Conservation (phyloP, 2,329 filamentous ascomycete genomes). For the Arthroderma sp. region DNA sequence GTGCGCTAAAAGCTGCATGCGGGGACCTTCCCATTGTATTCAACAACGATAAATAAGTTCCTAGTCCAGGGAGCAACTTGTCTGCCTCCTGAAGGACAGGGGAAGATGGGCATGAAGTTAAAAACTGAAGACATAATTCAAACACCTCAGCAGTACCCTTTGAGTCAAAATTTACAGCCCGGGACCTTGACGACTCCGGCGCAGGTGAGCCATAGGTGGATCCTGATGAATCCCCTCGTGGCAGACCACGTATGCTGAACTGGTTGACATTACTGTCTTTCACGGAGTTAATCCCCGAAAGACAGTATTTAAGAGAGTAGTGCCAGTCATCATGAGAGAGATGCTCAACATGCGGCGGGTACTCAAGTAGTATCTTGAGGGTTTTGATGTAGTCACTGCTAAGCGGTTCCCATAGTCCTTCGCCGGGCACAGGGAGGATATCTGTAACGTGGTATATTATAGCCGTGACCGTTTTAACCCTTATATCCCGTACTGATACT, state of each 20-base stretch:
- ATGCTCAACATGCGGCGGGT: constrained; percentile 68
- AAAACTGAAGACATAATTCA: constrained; percentile 51
- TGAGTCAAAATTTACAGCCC: constrained; percentile 8
- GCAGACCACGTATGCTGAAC: constrained; percentile 19
- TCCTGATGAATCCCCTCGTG: constrained; percentile 17
- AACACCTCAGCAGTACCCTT: constrained; percentile 38
- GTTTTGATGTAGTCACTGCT: constrained; percentile 66
- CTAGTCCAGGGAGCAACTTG: constrained; percentile 42
- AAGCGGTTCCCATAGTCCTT: constrained; percentile 55
- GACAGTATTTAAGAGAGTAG: constrained; percentile 55
- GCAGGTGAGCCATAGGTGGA: constrained; percentile 19
- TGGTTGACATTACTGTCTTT: constrained; percentile 18
- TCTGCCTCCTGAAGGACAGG: constrained; percentile 47
- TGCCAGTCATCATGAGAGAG: constrained; percentile 58
- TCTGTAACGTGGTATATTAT: constrained; percentile 73
- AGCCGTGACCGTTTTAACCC: constrained; percentile 62
- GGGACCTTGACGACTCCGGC: constrained; percentile 14
- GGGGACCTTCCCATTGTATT: constrained; percentile 51
- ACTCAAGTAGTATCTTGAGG: constrained; percentile 55
- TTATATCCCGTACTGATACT: constrained; percentile 54
- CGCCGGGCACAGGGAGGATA: constrained; percentile 49
- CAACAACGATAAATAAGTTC: constrained; percentile 49
- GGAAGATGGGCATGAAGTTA: constrained; percentile 54
- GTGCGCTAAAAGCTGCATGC: constrained; percentile 57
- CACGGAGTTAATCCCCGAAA: constrained; percentile 38